These are phyloP conservation scores for Prunus mongolica DNA, from an alignment of 306 rosid genomes.

Conservation along the genomic window DNA sequence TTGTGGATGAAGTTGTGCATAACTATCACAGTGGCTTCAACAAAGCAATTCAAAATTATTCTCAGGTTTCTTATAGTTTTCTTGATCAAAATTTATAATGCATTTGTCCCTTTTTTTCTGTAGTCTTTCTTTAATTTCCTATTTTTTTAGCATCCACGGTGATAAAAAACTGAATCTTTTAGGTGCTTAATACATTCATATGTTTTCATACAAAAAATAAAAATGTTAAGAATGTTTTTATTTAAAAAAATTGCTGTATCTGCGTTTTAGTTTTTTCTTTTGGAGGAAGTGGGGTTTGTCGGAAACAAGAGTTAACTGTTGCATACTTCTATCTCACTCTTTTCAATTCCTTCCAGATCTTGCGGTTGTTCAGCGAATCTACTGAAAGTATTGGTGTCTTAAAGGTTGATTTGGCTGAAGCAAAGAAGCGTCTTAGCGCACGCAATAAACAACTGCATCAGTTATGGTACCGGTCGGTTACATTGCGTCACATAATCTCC, in stretches of 20 bases:
- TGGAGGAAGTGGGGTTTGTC: not conserved
- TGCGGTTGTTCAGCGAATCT: conserved; percentile 95
- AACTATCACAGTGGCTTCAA: conserved; percentile 94
- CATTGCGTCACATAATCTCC: conserved; percentile 92
- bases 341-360: conserved; percentile 58
- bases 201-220: not conserved
- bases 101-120: not conserved
- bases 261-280: not conserved
- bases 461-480: conserved; percentile 98
- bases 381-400: conserved; percentile 68
- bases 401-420: conserved; percentile 89
- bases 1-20: conserved; percentile 99
- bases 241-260: not conserved
- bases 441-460: conserved; percentile 98
- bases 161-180: not conserved
- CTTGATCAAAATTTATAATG: not conserved
- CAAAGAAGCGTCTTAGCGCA: conserved; percentile 79
- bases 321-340: not conserved
- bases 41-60: conserved; percentile 97
- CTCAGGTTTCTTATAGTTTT: conserved; percentile 64
- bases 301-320: not conserved
- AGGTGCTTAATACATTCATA: not conserved
- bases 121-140: not conserved
- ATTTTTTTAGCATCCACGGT: not conserved
- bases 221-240: not conserved